Base-by-base conservation (phyloP, 208 protist species). In the Wallacemonas sp. region DNA sequence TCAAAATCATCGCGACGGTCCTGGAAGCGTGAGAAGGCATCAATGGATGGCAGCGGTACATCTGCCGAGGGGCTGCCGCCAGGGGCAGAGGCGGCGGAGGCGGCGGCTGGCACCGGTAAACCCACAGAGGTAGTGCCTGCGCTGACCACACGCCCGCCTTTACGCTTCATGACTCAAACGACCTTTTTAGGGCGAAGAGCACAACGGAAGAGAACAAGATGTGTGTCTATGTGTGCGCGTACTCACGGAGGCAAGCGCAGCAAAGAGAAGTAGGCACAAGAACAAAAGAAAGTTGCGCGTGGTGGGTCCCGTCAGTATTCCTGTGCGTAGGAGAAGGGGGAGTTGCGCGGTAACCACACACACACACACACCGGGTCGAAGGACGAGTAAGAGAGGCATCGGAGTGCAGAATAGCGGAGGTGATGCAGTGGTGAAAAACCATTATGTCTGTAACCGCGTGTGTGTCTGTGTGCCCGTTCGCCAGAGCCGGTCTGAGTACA, bases 11-110 rank as follows among this genome's bases (percentile, higher is more conserved):
- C 65, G 36, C 73, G 69, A 21, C 76, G 63, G 39, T 63, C 73
- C 53, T 94, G 88, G 63, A 94, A 94, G 0, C 73, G 68, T 2
- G 73, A 32, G 54, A 94, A 94, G 36, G 92, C 73, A 61, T 87
- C 72, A 15, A 87, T n/a, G 41, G 82, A 71, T 30, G 77, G 70
- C 10, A 81, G 69, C 15, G 45, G 36, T 30, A 45, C 54, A 32
- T 76, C 60, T 3, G 79, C 63, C 1, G 70, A 62, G 10, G 3
- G 12, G 50, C 32, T 26, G 41, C 39, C 41, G 19, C 19, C 24
- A 19, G 29, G 8, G 46, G 44, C 1, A 48, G 63, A 42, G 36
- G 17, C 26, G 17, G 21, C 4, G 15, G 29, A n/a, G 29, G 21
- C 45, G 24, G 45, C 48, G 1, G 44, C 46, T 0, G 6, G 59